A percentile compares a stretch with the other conserved stretches of the same genome.
Evolutionary conservation across 306 rosid species (phyloP).

Genomic region (Glycine tomentella): DNA sequence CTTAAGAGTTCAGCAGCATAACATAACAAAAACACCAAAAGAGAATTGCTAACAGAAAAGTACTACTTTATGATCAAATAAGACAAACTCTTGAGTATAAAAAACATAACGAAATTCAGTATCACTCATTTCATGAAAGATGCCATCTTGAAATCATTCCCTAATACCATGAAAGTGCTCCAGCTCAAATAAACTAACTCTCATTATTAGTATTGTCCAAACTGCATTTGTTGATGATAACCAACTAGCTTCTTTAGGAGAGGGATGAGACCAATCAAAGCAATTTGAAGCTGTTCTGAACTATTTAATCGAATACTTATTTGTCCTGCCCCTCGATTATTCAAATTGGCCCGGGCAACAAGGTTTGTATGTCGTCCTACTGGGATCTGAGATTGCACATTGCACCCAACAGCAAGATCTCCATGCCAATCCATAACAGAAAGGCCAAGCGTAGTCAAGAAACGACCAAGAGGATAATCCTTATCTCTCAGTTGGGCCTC

Average conservation of each 20-base stretch:
- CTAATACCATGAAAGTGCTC: constrained; percentile 53
- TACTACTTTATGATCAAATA: constrained; percentile 47
- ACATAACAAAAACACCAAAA: constrained; percentile 58
- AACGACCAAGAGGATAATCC: constrained; percentile 86
- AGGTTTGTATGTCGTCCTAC: constrained; percentile 80
- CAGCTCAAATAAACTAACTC: constrained; percentile 49
- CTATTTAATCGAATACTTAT: constrained; percentile 84
- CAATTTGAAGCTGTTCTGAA: constrained; percentile 94
- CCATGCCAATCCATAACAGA: constrained; percentile 99
- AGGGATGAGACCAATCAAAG: constrained; percentile 78
- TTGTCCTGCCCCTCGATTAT: constrained; percentile 95
- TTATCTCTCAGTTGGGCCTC: constrained; percentile 96
- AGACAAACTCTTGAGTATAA: constrained; percentile 41
- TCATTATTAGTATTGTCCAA: constrained; percentile 54
- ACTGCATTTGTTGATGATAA: constrained; percentile 68
- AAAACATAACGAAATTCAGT: constrained; percentile 43
- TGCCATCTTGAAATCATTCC: constrained; percentile 47
- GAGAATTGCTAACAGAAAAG: constrained; percentile 54
- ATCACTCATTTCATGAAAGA: constrained; percentile 53
- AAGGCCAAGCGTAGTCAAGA: constrained; percentile 82
- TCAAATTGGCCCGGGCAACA: constrained; percentile 83
- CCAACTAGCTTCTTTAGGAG: constrained; percentile 65
- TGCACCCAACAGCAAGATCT: constrained; percentile 94
- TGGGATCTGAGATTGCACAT: constrained; percentile 89
- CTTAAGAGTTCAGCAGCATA: constrained; percentile 53